phyloP scores from a whole-genome alignment of 306 rosid species.

The Vicia sativa region DNA sequence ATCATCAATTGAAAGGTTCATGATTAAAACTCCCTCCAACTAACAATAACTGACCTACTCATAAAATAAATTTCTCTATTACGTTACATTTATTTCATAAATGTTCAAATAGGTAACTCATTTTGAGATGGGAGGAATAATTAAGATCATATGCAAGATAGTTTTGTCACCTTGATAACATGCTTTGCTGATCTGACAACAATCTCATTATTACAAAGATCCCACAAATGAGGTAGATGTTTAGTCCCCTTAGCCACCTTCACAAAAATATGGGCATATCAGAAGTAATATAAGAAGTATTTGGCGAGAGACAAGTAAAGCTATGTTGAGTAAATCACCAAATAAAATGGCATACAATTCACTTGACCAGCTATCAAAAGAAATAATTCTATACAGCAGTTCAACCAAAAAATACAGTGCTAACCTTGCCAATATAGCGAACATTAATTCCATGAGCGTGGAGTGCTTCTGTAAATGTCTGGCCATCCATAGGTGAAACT shows the following conservation, averaged over 20 bases:
- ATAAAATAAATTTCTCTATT: no score
- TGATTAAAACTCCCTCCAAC: background rate
- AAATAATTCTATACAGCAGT: constrained; percentile 22
- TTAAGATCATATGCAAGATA: background rate
- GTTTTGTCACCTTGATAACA: constrained; percentile 70
- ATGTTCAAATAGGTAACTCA: no score
- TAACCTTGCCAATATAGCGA: constrained; percentile 94
- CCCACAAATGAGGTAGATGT: constrained; percentile 94
- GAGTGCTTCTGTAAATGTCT: constrained; percentile 92
- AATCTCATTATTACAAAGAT: constrained; percentile 91
- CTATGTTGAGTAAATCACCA: constrained; percentile 3
- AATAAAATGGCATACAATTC: constrained; percentile 8
- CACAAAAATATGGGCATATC: constrained; percentile 28
- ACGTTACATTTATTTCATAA: no score
- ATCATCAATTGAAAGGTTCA: background rate
- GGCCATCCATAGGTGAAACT: constrained; percentile 99
- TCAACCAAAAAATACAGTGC: constrained; percentile 33
- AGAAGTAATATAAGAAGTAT: constrained; percentile 36
- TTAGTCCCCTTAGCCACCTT: constrained; percentile 95
- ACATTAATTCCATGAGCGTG: constrained; percentile 98
- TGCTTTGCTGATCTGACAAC: constrained; percentile 96
- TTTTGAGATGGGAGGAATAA: background rate
- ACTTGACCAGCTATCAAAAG: constrained; percentile 21
- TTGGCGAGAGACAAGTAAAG: constrained; percentile 15
- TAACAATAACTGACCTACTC: no score